These are phyloP conservation scores for Cryphonectria naterciae DNA, from an alignment of 2,329 filamentous ascomycete species.

Conservation along the genomic window DNA sequence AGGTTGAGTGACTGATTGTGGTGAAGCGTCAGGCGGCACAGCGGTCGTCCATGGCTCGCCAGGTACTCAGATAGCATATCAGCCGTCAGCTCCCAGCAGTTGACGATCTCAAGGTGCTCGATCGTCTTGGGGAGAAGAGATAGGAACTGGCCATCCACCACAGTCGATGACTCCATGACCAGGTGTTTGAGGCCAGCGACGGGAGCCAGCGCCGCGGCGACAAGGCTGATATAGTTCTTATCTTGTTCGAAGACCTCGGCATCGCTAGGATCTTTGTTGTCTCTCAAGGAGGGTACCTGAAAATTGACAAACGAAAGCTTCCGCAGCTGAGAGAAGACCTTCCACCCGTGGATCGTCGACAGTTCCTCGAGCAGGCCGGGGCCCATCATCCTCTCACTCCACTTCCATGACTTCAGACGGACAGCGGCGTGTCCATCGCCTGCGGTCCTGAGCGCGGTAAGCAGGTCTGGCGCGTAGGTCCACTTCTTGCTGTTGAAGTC, in stretches of 20 bases:
- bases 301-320: conserved; percentile 67
- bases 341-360: conserved; percentile 54
- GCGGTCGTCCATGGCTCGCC: conserved; percentile 64
- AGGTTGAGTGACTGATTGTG: conserved; percentile 82
- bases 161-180: conserved; percentile 74
- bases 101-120: conserved; percentile 71
- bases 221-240: conserved; percentile 36
- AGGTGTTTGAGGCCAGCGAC: conserved; percentile 70
- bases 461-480: conserved; percentile 69
- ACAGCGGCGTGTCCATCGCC: conserved; percentile 40
- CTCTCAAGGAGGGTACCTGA: conserved; percentile 56
- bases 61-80: conserved; percentile 69
- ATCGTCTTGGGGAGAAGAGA: conserved; percentile 69
- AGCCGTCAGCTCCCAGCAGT: conserved; percentile 77
- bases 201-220: conserved; percentile 52
- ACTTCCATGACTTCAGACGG: conserved; percentile 60
- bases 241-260: conserved; percentile 47
- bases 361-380: conserved; percentile 53
- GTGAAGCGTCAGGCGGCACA: conserved; percentile 70
- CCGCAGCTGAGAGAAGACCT: conserved; percentile 60
- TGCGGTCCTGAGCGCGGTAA: conserved; percentile 62
- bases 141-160: conserved; percentile 72
- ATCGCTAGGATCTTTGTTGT: conserved; percentile 41
- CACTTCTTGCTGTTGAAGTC: conserved; percentile 62
- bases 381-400: conserved; percentile 60